Evolutionary conservation across 2,329 filamentous ascomycete genomes (phyloP), one percentile per base, ranked within the genome.

Genomic region (Dryadomyces sulphureus): DNA sequence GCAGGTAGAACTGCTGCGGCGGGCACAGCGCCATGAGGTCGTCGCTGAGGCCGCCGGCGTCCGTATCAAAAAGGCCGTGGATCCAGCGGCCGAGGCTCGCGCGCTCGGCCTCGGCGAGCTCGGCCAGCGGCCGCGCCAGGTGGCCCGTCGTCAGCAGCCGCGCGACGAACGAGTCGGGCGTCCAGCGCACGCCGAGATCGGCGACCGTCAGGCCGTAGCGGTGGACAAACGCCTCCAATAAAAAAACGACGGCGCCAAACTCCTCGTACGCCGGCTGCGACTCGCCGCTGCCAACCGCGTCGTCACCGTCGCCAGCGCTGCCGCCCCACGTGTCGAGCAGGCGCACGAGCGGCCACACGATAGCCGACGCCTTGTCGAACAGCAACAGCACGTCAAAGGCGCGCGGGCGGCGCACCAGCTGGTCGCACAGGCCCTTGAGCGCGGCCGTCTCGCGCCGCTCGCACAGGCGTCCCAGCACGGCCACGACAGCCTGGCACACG

Each of bases 231-330:
- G 82, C 81, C 44, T 89, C 62, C 0, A 88, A 70, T 2, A 92
- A 66, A 1, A 92, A 69, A 7, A 92, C 63, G 16, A 89, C 79
- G 0, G 82, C 78, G 1, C 84, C 84, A 53, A 90, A 92, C 54
- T 93, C 86, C 56, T 92, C 86, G 54, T 92, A 92, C 0, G 88
- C 78, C 0, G 84, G 84, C 57, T 90, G 85, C 54, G 87, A 87
- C 57, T 92, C 86, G 45, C 77, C 27, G 17, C 27, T n/a, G 7
- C 27, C 44, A 14, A 11, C 36, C 21, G 12, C 19, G 22, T 38
- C 39, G 16, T 30, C 41, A 25, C 38, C 41, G n/a, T 30, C 9
- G 11, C 30, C 39, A 8, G 21, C 41, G 35, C 38, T 36, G n/a
- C 22, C 9, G 11, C 73, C 69, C 85, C 85, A 92, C 50, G 76